phyloP scores from a whole-genome alignment of 192 early-diverging fungal genomes.

The Backusella parvicylindrica region DNA sequence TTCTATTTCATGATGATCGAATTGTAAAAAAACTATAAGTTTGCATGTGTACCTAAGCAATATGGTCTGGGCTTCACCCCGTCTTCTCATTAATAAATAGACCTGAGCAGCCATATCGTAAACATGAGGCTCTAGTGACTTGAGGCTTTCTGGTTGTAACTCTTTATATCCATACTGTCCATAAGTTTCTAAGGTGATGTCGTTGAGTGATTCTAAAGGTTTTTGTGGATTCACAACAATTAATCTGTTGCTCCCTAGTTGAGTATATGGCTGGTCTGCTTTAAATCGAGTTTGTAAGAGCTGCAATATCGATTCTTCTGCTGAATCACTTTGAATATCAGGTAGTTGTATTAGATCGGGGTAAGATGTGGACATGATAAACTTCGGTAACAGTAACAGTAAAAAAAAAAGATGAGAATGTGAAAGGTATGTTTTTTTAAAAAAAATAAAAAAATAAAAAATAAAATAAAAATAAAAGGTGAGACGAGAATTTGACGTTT shows the following conservation, averaged over 20 bases:
- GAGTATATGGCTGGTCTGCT: constrained; percentile 48
- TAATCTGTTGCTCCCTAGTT: constrained; percentile 43
- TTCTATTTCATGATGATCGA: not conserved
- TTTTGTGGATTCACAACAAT: constrained; percentile 50
- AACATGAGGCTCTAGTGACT: constrained; percentile 50
- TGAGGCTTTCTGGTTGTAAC: constrained; percentile 21
- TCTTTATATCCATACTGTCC: constrained; percentile 52
- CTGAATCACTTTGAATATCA: not conserved
- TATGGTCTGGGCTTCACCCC: constrained; percentile 64
- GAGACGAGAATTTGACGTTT: not conserved
- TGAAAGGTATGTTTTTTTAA: not conserved
- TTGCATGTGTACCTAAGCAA: constrained; percentile 50
- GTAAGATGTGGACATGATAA: constrained; percentile 3
- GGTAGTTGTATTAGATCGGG: constrained; percentile 8
- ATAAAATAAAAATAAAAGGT: too few relatives aligned
- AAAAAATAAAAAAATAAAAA: not conserved
- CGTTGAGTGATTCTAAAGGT: constrained; percentile 38
- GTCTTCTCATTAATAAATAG: constrained; percentile 64
- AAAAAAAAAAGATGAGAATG: not conserved
- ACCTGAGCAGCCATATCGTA: constrained; percentile 68
- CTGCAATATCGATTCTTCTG: constrained; percentile 1
- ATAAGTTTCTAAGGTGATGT: constrained; percentile 45
- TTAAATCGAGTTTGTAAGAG: constrained; percentile 42
- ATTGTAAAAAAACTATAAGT: not conserved
- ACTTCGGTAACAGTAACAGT: not conserved